Conservation (phyloP, 2,329 filamentous ascomycete genomes). For the Ophiostoma quercus region DNA sequence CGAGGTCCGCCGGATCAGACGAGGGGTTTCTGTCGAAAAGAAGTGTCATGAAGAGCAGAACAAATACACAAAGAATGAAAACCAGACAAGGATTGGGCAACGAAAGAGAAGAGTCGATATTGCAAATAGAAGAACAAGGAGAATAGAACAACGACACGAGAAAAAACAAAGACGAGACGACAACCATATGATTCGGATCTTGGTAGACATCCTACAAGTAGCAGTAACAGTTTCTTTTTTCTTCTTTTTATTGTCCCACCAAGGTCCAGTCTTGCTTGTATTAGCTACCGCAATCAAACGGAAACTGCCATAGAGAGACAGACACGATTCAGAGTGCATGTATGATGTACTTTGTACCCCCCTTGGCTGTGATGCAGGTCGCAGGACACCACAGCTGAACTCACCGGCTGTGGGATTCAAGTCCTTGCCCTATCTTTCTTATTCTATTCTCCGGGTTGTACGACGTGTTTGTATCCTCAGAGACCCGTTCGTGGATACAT, state of each 20-base stretch:
- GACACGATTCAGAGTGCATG: neutral
- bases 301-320: neutral
- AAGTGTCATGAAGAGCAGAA: neutral
- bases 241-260: neutral
- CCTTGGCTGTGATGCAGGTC: neutral
- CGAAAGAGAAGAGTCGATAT: neutral
- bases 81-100: neutral
- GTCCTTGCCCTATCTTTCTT: neutral
- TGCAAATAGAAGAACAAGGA: neutral
- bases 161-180: slow-evolving; percentile 4
- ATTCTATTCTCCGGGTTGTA: neutral
- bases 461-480: neutral
- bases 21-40: neutral
- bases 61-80: neutral
- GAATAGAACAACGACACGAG: neutral
- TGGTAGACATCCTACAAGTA: neutral
- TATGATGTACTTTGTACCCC: neutral
- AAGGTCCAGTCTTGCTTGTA: neutral
- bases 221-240: neutral
- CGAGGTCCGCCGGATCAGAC: neutral
- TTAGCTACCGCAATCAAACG: neutral
- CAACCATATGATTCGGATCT: slow-evolving; percentile 4
- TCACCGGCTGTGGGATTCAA: slow-evolving; percentile 9
- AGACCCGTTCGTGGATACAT: too few relatives aligned
- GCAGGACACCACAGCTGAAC: neutral